These are phyloP conservation scores for Colletotrichum falcatum DNA, from an alignment of 2,329 filamentous ascomycete genomes.

Conservation along the genomic window DNA sequence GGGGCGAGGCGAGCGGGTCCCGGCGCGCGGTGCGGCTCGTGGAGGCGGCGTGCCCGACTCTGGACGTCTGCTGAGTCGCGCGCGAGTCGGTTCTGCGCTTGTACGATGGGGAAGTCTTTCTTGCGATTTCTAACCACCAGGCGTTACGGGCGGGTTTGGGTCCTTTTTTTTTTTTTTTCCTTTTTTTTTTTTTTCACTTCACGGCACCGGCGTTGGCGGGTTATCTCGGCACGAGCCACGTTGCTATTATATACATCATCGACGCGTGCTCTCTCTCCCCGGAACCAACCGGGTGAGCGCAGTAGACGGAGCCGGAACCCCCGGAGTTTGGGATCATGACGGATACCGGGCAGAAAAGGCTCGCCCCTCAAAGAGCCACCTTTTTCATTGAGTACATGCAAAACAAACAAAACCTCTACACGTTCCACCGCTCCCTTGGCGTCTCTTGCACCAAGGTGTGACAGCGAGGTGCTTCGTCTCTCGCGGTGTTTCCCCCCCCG, in stretches of 20 bases:
- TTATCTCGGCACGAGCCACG: not conserved
- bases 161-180: no score
- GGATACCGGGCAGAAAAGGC: slow-evolving; percentile 12
- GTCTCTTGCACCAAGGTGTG: not conserved
- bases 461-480: not conserved
- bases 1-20: not conserved
- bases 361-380: not conserved
- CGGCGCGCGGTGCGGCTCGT: slow-evolving; percentile 9
- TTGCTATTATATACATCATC: no score
- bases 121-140: not conserved
- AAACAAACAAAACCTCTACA: not conserved
- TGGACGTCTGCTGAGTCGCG: slow-evolving; percentile 34
- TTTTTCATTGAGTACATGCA: not conserved
- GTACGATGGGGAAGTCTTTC: not conserved
- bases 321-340: slow-evolving; percentile 20
- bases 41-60: slow-evolving; percentile 7
- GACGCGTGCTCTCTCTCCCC: no score
- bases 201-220: slow-evolving; percentile 35
- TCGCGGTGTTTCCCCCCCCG: not conserved
- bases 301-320: not conserved
- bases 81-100: no score
- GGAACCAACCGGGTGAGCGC: not conserved
- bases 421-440: not conserved
- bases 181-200: no score
- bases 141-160: not conserved